Base-by-base conservation (phyloP, 345 rosid genomes). In the Cochlearia excelsa region DNA sequence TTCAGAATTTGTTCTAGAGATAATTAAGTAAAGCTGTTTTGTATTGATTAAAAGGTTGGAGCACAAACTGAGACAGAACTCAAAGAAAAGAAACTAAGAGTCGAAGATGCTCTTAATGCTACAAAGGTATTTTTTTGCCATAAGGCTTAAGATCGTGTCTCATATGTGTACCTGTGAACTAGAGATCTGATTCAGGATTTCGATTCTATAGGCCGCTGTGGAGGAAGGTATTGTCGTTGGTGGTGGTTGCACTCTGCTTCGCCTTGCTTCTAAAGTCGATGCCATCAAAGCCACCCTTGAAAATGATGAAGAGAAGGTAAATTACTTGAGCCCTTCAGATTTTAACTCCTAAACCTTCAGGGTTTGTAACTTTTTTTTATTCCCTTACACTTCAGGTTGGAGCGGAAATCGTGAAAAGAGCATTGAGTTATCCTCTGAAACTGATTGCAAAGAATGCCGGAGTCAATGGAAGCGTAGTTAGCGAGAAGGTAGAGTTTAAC, bases 41-140 rank as follows among this genome's bases (percentile, higher is more conserved):
- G 49, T 16, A 16, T 16, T 16, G 23, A 16, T 59, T 23, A 26
- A 37, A 63, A 86, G 93, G 93, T 86, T 39, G 94, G 94, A 57
- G 89, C 90, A 48, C 94, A 83, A 81, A 86, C 94, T 28, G 94
- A 86, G 78, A 86, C 94, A 6, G 90, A 86, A 75, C 95, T 92
- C 35, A 92, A 92, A 69, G 98, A 92, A 69, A 92, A 92, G 86
- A 92, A 88, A 63, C 55, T 88, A 69, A 88, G 99, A 73, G 99
- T 92, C 43, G 99, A 92, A 77, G 99, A 92, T 75, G 99, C 96
- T 57, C 99, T 92, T 67, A 89, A 89, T 70, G 99, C 99, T 10
- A 93, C 99, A 2, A 93, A 93, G 97, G 99, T 72, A 5, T 30
- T 63, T 2, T 8, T 37, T 37, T 37, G 40, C 31, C 27, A 16